phyloP scores from a whole-genome alignment of 331 rosid genomes.

The Dryas integrifolia region DNA sequence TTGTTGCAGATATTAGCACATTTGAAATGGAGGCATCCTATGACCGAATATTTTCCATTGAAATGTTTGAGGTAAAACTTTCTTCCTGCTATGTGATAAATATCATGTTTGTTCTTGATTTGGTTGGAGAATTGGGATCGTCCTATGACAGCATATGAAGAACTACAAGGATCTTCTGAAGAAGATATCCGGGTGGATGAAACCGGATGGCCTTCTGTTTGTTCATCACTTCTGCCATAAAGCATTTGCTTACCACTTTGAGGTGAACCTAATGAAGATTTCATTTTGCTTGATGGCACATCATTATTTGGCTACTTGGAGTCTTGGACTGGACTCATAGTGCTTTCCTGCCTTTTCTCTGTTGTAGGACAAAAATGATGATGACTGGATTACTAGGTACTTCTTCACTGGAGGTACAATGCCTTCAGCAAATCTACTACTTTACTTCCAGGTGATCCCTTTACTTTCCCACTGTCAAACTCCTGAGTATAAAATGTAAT shows the following conservation, averaged over 20 bases:
- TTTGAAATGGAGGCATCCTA: conserved; percentile 76
- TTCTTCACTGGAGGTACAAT: conserved; percentile 91
- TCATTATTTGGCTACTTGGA: background rate
- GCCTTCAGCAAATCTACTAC: conserved; percentile 91
- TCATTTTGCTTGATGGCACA: background rate
- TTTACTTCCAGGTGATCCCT: conserved; percentile 74
- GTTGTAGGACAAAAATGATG: conserved; percentile 70
- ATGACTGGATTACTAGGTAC: conserved; percentile 87
- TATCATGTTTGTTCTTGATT: background rate
- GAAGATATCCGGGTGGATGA: conserved; percentile 89
- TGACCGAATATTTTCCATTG: conserved; percentile 81
- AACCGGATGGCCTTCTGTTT: conserved; percentile 69
- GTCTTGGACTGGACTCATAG: background rate
- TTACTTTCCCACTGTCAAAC: background rate
- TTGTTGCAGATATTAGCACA: conserved; percentile 75
- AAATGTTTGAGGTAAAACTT: conserved; percentile 82
- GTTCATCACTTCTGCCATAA: conserved; percentile 85
- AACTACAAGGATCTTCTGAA: conserved; percentile 82
- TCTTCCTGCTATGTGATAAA: background rate
- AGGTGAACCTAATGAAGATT: conserved; percentile 45
- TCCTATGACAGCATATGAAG: conserved; percentile 78
- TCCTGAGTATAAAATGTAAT: background rate
- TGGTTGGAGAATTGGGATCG: conserved; percentile 21
- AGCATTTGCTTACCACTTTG: conserved; percentile 84
- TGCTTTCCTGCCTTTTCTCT: conserved; percentile 8